Percentiles rank a stretch among this genome's conserved stretches.
Conservation (phyloP, 2,329 filamentous ascomycete species). For the Botryotinia calthae region DNA sequence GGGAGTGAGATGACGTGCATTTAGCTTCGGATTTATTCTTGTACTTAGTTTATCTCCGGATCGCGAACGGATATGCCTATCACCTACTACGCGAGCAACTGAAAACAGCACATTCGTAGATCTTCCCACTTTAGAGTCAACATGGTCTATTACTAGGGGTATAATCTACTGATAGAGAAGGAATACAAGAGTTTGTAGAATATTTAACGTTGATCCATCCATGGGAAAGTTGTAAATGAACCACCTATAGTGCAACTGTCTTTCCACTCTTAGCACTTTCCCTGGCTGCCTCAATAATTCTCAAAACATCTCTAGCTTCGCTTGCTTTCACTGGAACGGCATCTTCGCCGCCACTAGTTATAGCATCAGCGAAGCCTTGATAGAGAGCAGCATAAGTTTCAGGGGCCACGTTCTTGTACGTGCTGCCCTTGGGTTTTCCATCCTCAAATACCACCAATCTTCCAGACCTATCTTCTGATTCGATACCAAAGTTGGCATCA, state of each 20-base stretch:
- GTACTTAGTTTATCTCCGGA: not conserved
- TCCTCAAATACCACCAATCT: slow-evolving; percentile 54
- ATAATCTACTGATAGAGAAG: not conserved
- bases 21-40: slow-evolving; percentile 3
- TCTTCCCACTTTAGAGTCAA: not conserved
- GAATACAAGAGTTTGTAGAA: not conserved
- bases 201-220: not conserved
- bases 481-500: slow-evolving; percentile 63
- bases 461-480: slow-evolving; percentile 57
- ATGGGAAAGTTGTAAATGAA: not conserved
- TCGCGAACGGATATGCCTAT: not conserved
- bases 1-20: not conserved
- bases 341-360: slow-evolving; percentile 47
- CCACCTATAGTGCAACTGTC: slow-evolving; percentile 20
- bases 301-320: slow-evolving; percentile 53
- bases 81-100: not conserved
- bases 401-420: slow-evolving; percentile 59
- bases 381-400: slow-evolving; percentile 70
- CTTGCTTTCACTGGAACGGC: slow-evolving; percentile 53
- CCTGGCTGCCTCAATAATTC: slow-evolving; percentile 54
- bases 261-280: slow-evolving; percentile 52
- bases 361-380: slow-evolving; percentile 49
- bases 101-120: not conserved
- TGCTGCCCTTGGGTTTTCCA: slow-evolving; percentile 46
- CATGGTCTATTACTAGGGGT: not conserved